Evolutionary conservation across 768 basidiomycete genomes (phyloP).

Genomic region (Xerocomellus amylosporus): DNA sequence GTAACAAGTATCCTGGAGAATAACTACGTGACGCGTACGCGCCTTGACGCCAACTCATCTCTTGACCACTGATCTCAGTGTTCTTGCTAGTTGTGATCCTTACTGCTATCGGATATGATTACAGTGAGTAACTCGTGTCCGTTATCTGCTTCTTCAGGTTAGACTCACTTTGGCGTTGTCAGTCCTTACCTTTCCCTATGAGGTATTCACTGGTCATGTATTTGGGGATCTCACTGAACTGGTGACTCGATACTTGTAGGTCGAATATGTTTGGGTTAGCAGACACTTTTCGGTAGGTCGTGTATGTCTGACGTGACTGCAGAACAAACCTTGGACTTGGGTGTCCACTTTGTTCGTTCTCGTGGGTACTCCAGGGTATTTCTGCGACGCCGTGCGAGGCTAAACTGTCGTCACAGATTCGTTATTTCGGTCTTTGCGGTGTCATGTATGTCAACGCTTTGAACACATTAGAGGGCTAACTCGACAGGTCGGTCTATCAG

Average conservation of each 20-base stretch:
- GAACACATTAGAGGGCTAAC: not conserved
- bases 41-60: not conserved
- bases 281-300: not conserved
- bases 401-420: not conserved
- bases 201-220: not conserved
- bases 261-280: conserved; percentile 10
- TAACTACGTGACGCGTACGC: conserved; percentile 1
- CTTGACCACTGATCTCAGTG: not conserved
- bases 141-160: not conserved
- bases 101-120: conserved; percentile 7
- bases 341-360: conserved; percentile 6
- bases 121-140: not conserved
- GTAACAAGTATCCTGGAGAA: not conserved
- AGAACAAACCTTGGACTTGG: conserved; percentile 2
- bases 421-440: conserved; percentile 9
- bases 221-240: not conserved
- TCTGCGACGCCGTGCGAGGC: not conserved
- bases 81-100: not conserved
- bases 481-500: not conserved
- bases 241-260: not conserved
- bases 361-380: not conserved
- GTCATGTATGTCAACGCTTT: not conserved
- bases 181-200: conserved; percentile 9
- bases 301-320: not conserved
- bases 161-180: not conserved